Evolutionary conservation across 345 rosid genomes (phyloP).

Genomic region (Lepidium africanum): DNA sequence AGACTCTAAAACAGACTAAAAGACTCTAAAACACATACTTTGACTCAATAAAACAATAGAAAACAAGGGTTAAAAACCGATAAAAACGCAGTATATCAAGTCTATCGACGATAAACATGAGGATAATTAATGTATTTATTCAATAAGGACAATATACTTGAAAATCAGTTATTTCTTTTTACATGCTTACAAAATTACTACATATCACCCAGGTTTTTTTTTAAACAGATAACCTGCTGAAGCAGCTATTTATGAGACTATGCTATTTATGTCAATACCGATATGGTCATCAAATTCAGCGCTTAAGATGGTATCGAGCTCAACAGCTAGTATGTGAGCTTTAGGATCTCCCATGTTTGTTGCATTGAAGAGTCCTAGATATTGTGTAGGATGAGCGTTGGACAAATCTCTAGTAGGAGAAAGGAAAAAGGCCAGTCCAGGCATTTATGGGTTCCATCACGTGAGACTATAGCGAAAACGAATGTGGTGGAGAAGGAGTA

Average conservation of each 20-base stretch:
- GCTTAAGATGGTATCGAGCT: conserved; percentile 29
- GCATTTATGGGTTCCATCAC: not conserved
- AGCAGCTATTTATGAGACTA: conserved; percentile 19
- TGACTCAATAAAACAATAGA: too few species aligned
- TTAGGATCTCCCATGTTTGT: not conserved
- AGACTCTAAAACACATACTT: too few species aligned
- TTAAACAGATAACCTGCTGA: conserved; percentile 6
- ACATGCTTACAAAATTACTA: too few species aligned
- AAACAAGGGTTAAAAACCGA: too few species aligned
- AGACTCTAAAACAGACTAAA: too few species aligned
- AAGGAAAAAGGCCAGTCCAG: conserved; percentile 14
- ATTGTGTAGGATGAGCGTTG: not conserved
- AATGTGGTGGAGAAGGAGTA: conserved; percentile 19
- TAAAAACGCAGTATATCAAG: too few species aligned
- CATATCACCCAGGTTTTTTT: too few species aligned
- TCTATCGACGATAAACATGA: too few species aligned
- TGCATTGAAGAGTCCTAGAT: not conserved
- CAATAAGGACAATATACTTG: too few species aligned
- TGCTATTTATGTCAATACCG: conserved; percentile 45
- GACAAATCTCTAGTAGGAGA: conserved; percentile 6
- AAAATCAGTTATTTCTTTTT: too few species aligned
- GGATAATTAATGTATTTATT: too few species aligned
- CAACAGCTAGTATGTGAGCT: conserved; percentile 29
- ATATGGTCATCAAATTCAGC: conserved; percentile 30
- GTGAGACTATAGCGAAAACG: not conserved